These are phyloP conservation scores for Suhomyces vadensis DNA, from an alignment of 805 yeast species.

Conservation along the genomic window DNA sequence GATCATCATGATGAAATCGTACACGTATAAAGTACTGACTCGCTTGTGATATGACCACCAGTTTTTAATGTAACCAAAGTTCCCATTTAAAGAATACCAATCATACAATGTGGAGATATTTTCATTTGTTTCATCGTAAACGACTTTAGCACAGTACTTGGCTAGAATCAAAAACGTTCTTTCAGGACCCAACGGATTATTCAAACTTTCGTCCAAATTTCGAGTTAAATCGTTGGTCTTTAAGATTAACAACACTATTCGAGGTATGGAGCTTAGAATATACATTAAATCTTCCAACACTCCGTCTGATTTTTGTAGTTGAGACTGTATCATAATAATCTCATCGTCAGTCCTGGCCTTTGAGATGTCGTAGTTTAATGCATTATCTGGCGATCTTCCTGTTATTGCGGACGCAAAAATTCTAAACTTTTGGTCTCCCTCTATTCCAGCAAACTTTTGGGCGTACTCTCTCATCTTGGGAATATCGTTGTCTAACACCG, in stretches of 20 bases:
- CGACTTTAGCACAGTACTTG: conserved; percentile 80
- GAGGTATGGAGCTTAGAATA: conserved; percentile 75
- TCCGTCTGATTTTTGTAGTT: conserved; percentile 58
- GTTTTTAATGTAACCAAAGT: conserved; percentile 17
- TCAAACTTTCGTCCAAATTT: conserved; percentile 78
- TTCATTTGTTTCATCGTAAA: conserved; percentile 66
- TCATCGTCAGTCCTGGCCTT: conserved; percentile 61
- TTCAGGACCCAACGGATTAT: conserved; percentile 83
- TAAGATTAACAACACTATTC: conserved; percentile 79
- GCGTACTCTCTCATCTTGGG: conserved; percentile 73
- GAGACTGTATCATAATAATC: conserved; percentile 62
- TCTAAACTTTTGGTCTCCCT: conserved; percentile 71
- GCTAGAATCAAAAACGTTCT: conserved; percentile 89
- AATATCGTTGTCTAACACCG: conserved; percentile 71
- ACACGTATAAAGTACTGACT: conserved; percentile 31
- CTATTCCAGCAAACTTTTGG: conserved; percentile 72
- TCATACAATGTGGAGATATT: conserved; percentile 18
- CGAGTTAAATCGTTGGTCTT: conserved; percentile 95
- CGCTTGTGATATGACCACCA: conserved; percentile 40
- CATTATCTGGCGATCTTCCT: conserved; percentile 83
- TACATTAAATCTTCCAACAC: conserved; percentile 75
- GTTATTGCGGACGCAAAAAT: conserved; percentile 92
- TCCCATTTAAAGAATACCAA: conserved; percentile 22
- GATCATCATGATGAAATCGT: conserved; percentile 32
- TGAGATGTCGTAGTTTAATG: conserved; percentile 60